A percentile compares a stretch with the other conserved stretches of the same genome.
Evolutionary conservation across 2,329 filamentous ascomycete species (phyloP).

Genomic region (Cladosporium sp.): DNA sequence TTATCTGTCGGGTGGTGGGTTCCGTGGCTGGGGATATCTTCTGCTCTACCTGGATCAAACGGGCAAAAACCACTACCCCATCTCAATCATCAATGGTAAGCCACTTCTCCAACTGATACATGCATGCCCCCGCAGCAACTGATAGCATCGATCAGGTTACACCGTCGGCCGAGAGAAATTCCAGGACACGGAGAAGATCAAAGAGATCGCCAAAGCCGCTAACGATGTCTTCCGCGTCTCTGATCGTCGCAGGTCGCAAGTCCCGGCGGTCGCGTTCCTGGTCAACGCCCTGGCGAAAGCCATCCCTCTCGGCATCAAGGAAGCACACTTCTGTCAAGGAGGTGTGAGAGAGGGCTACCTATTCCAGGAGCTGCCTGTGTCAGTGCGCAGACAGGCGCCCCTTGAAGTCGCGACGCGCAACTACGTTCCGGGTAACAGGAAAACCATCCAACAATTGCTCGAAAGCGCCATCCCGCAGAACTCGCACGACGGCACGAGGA

Average conservation of each 20-base stretch:
- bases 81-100: slow-evolving; percentile 67
- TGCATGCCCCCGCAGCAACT: too few relatives aligned
- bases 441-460: slow-evolving; percentile 15
- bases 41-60: slow-evolving; percentile 67
- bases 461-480: slow-evolving; percentile 43
- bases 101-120: too few relatives aligned
- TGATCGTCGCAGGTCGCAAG: slow-evolving; percentile 71
- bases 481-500: slow-evolving; percentile 38
- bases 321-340: slow-evolving; percentile 79
- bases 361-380: slow-evolving; percentile 59
- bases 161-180: slow-evolving; percentile 61
- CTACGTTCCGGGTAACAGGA: slow-evolving; percentile 35
- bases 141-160: slow-evolving; percentile 47
- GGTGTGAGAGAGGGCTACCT: slow-evolving; percentile 82
- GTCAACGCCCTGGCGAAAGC: slow-evolving; percentile 70
- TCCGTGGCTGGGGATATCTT: slow-evolving; percentile 85
- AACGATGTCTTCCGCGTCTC: slow-evolving; percentile 66
- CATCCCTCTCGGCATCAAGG: slow-evolving; percentile 62
- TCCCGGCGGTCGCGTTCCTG: slow-evolving; percentile 77
- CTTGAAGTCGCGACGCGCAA: slow-evolving; percentile 55
- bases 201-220: slow-evolving; percentile 38
- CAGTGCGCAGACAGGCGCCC: slow-evolving; percentile 57
- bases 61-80: slow-evolving; percentile 70
- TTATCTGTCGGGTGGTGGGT: slow-evolving; percentile 86
- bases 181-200: slow-evolving; percentile 46